These are phyloP conservation scores for Melanomma pulvis-pyrius DNA, from an alignment of 495 filamentous ascomycete species.

Conservation along the genomic window DNA sequence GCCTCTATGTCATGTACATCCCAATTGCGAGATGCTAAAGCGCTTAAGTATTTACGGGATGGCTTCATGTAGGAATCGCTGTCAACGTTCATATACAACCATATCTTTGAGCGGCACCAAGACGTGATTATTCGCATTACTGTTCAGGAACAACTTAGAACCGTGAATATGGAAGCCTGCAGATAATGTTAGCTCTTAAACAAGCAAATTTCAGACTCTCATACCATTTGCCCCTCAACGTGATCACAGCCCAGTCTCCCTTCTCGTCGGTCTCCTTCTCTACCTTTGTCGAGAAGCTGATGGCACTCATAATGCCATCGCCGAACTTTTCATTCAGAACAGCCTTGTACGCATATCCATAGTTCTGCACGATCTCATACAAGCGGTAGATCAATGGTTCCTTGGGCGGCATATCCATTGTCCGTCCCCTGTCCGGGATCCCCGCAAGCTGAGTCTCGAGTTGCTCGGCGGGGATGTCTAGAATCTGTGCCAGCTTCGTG, in stretches of 20 bases:
- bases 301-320: slow-evolving; percentile 98
- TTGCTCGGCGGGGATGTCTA: slow-evolving; percentile 60
- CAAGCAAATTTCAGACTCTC: background rate
- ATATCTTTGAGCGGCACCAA: background rate
- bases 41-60: too few species aligned
- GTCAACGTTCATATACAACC: background rate
- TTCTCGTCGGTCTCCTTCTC: slow-evolving; percentile 92
- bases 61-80: too few species aligned
- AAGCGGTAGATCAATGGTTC: slow-evolving; percentile 93
- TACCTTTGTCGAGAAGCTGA: slow-evolving; percentile 88
- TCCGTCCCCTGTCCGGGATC: slow-evolving; percentile 81
- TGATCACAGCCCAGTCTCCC: slow-evolving; percentile 90
- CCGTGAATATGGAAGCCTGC: slow-evolving; percentile 46
- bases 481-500: slow-evolving; percentile 65
- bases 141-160: slow-evolving; percentile 36
- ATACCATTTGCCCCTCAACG: slow-evolving; percentile 90
- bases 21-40: too few species aligned
- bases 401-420: slow-evolving; percentile 88
- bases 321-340: slow-evolving; percentile 98
- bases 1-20: too few species aligned
- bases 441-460: slow-evolving; percentile 67
- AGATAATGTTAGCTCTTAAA: background rate
- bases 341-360: slow-evolving; percentile 95
- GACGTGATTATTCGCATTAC: background rate
- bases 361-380: slow-evolving; percentile 98